Evolutionary conservation across 371 early-diverging fungal genomes (phyloP).

Genomic region (Syncephalis fuscata): DNA sequence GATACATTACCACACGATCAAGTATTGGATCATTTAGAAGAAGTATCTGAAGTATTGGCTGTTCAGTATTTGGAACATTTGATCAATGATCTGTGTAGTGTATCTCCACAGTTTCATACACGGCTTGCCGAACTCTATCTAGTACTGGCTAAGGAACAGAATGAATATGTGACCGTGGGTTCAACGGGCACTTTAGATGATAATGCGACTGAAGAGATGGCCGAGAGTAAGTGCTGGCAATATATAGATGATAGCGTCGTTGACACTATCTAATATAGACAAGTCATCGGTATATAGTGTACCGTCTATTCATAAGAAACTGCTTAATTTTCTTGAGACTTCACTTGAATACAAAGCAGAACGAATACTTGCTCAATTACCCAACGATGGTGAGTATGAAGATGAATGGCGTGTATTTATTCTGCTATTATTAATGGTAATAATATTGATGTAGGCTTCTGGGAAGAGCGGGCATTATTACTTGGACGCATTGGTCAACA

Average conservation of each 20-base stretch:
- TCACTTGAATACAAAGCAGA: constrained; percentile 61
- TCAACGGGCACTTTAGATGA: not conserved
- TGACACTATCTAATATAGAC: too few species aligned
- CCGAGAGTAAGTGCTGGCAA: not conserved
- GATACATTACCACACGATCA: constrained; percentile 31
- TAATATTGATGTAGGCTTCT: constrained; percentile 33
- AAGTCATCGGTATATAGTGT: too few species aligned
- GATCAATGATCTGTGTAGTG: constrained; percentile 48
- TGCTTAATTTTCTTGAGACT: constrained; percentile 44
- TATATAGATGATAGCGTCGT: too few species aligned
- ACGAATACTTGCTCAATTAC: constrained; percentile 56
- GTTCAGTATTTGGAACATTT: constrained; percentile 65
- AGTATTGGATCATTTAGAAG: constrained; percentile 36
- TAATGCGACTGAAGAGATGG: not conserved
- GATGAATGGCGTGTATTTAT: not conserved
- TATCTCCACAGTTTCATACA: constrained; percentile 61
- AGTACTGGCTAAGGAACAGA: constrained; percentile 14
- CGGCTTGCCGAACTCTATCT: constrained; percentile 57
- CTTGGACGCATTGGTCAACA: constrained; percentile 74
- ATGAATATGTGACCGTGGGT: too few species aligned
- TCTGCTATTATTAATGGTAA: too few species aligned
- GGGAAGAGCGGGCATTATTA: constrained; percentile 67
- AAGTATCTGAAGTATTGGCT: constrained; percentile 38
- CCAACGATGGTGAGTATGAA: constrained; percentile 38
- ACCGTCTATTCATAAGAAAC: constrained; percentile 10